Base-by-base conservation (phyloP, 345 rosid species). In the Isatis tinctoria region DNA sequence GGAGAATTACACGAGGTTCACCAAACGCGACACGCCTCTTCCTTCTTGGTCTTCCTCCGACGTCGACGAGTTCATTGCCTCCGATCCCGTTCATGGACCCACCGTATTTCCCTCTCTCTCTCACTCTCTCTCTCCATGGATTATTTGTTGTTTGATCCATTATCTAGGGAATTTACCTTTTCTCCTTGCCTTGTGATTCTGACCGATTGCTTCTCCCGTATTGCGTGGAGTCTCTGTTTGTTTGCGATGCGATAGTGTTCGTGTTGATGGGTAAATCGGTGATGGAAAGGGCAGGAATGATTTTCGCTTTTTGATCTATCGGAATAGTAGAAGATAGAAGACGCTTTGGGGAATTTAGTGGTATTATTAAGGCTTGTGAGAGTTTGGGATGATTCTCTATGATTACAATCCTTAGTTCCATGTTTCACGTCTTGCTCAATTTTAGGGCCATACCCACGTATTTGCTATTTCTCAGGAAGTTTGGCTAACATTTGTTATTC, bases 1-100 rank as follows among this genome's bases (percentile, higher is more conserved):
- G 3, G 86, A 88, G 1, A 80, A 83, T 79, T 91, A 90, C 80
- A 73, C 83, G 12, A 75, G 84, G 56, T 87, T 88, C 85, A 65
- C 83, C 78, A 79, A 67, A 40, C 88, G 86, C 5, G 86, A 88
- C 26, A 48, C 61, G 13, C 87, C 96, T 30, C 90, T 87, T 43
- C 93, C 95, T 45, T 74, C 88, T 33, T 94, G 97, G 97, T 90
- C 97, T 26, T 65, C 82, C 69, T 82, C 95, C 35, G 99, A 94
- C 69, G 91, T 91, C 41, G 82, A 88, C 0, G 86, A 87, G 2
- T 94, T 94, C 85, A 88, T 94, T 9, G 93, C 93, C 52, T 83
- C 96, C 43, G 99, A 94, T 87, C 91, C 93, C 14, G 73, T 83
- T 36, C 83, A 90, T 63, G 99, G 97, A 78, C 90, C 96, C 75